Evolutionary conservation across 2,329 filamentous ascomycete genomes (phyloP).

Genomic region (Lasiodiplodia sp.): DNA sequence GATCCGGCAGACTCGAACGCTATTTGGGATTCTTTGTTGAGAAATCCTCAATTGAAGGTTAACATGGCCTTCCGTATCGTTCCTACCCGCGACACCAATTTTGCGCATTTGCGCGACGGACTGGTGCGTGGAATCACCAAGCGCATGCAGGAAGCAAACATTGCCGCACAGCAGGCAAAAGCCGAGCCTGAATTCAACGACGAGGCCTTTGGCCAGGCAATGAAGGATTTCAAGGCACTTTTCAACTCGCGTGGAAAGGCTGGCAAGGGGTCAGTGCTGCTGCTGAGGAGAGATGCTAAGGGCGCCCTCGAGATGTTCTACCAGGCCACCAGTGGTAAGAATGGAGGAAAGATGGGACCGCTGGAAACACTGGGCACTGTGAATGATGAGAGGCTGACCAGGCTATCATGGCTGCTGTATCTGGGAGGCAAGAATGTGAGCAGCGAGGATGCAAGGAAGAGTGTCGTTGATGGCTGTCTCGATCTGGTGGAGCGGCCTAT

Average conservation of each 20-base stretch:
- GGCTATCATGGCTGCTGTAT: slow-evolving; percentile 89
- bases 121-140: slow-evolving; percentile 86
- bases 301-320: slow-evolving; percentile 69
- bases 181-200: slow-evolving; percentile 64
- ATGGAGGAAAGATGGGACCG: slow-evolving; percentile 51
- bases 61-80: slow-evolving; percentile 80
- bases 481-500: slow-evolving; percentile 87
- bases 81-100: slow-evolving; percentile 93
- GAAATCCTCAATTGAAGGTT: slow-evolving; percentile 37
- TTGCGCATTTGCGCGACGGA: slow-evolving; percentile 88
- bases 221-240: slow-evolving; percentile 80
- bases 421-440: slow-evolving; percentile 86
- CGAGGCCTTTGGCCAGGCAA: slow-evolving; percentile 76
- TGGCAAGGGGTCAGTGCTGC: slow-evolving; percentile 78
- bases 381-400: slow-evolving; percentile 78
- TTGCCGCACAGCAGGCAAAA: slow-evolving; percentile 50
- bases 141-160: slow-evolving; percentile 66
- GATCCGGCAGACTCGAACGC: slow-evolving; percentile 73
- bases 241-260: slow-evolving; percentile 80
- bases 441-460: slow-evolving; percentile 80
- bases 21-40: slow-evolving; percentile 77
- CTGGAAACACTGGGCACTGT: slow-evolving; percentile 73
- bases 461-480: slow-evolving; percentile 86
- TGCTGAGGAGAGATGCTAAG: slow-evolving; percentile 70
- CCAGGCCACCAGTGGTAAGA: slow-evolving; percentile 53